phyloP scores from a whole-genome alignment of 139 green algal genomes.

The Tetradesmus obliquus region DNA sequence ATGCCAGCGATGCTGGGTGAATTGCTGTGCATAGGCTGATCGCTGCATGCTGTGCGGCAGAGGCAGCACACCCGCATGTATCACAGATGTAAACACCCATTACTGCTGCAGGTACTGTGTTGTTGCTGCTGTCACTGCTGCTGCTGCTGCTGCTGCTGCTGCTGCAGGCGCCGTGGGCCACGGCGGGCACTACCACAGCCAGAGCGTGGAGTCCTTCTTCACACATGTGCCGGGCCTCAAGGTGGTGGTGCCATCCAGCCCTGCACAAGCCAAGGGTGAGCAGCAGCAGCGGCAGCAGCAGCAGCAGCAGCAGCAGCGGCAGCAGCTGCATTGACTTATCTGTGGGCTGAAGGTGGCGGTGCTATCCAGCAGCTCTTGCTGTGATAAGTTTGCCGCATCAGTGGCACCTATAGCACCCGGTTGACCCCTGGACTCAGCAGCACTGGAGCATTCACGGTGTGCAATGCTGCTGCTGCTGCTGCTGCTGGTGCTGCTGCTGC shows the following conservation, averaged over 20 bases:
- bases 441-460: not conserved
- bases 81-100: not conserved
- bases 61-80: not conserved
- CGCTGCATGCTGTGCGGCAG: not conserved
- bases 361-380: too few species aligned
- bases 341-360: not conserved
- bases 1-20: too few species aligned
- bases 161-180: slow-evolving; percentile 90
- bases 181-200: slow-evolving; percentile 96
- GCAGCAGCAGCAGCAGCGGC: not conserved
- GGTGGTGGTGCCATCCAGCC: slow-evolving; percentile 80
- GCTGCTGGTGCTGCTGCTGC: not conserved
- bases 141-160: not conserved
- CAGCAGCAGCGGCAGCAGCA: not conserved
- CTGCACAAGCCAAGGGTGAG: slow-evolving; percentile 80
- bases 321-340: not conserved
- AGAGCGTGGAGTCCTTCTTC: slow-evolving; percentile 96
- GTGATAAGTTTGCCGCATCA: too few species aligned
- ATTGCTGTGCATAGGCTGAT: not conserved
- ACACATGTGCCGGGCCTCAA: slow-evolving; percentile 90
- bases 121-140: not conserved
- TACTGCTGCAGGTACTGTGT: not conserved
- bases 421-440: not conserved
- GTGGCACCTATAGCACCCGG: too few species aligned
- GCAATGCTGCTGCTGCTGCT: not conserved